phyloP scores from a whole-genome alignment of 1,284 basidiomycete genomes.

The Rhizoctonia solani region DNA sequence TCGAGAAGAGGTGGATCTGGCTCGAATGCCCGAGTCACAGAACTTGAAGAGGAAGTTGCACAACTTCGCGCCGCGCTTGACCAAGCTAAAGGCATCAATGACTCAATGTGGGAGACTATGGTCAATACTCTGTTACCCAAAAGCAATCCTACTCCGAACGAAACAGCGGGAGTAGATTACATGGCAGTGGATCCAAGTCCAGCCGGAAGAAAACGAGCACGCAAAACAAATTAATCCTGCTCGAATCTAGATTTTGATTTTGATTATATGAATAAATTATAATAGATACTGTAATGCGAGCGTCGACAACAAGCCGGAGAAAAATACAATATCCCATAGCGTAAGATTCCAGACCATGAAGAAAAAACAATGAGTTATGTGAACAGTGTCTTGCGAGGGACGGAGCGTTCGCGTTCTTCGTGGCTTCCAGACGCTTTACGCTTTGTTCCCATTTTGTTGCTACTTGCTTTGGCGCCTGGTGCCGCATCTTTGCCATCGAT shows the following conservation, averaged over 20 bases:
- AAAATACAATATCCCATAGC: constrained; percentile 8
- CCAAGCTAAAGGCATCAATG: constrained; percentile 83
- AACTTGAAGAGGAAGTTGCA: constrained; percentile 72
- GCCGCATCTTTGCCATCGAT: constrained; percentile 65
- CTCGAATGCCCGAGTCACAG: constrained; percentile 54
- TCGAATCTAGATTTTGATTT: background rate
- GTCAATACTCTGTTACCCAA: constrained; percentile 46
- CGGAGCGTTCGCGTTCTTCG: constrained; percentile 48
- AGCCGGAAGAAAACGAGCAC: constrained; percentile 17
- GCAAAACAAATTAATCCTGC: background rate
- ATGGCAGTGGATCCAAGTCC: constrained; percentile 15
- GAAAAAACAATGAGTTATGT: constrained; percentile 39
- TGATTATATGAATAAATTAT: constrained; percentile 33
- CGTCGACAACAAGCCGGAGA: background rate
- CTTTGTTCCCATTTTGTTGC: constrained; percentile 52
- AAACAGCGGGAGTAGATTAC: constrained; percentile 1
- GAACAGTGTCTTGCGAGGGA: constrained; percentile 57
- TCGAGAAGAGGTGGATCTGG: constrained; percentile 46
- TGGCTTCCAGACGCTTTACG: constrained; percentile 51
- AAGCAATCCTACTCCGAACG: background rate
- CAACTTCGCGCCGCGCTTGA: constrained; percentile 68
- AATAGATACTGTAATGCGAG: constrained; percentile 1
- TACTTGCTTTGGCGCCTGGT: constrained; percentile 48
- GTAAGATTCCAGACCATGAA: background rate
- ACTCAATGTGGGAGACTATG: constrained; percentile 86